phyloP scores from a whole-genome alignment of 306 rosid genomes.

The Lathyrus aphaca region DNA sequence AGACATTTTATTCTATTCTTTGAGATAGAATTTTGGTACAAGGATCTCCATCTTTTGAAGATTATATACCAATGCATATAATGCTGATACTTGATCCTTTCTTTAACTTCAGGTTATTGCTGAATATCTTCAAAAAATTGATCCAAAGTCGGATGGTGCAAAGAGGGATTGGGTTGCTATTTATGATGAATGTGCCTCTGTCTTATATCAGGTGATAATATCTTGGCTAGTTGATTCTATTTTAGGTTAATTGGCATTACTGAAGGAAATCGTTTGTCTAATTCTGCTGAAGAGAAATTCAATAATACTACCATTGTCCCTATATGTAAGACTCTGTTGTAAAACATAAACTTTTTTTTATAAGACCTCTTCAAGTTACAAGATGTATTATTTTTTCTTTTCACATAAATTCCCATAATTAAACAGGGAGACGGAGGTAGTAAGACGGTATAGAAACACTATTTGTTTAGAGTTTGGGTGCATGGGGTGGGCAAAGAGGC shows the following conservation, averaged over 20 bases:
- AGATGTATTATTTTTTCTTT: neutral
- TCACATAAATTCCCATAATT: neutral
- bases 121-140: slow-evolving; percentile 94
- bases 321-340: neutral
- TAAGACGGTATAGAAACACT: neutral
- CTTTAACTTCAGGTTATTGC: slow-evolving; percentile 77
- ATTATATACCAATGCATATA: slow-evolving; percentile 9
- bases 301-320: neutral
- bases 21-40: slow-evolving; percentile 23
- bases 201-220: slow-evolving; percentile 78
- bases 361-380: neutral
- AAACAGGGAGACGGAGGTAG: neutral
- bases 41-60: slow-evolving; percentile 28
- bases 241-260: slow-evolving; percentile 28
- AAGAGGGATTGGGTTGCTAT: slow-evolving; percentile 99
- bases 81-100: slow-evolving; percentile 32
- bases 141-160: slow-evolving; percentile 99
- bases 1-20: slow-evolving; percentile 26
- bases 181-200: slow-evolving; percentile 96
- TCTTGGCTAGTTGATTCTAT: slow-evolving; percentile 27
- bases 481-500: slow-evolving; percentile 19
- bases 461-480: slow-evolving; percentile 17
- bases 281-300: slow-evolving; percentile 10
- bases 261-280: slow-evolving; percentile 26
- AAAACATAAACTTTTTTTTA: neutral